Evolutionary conservation across 306 rosid genomes (phyloP).

Genomic region (Prunus davidiana): DNA sequence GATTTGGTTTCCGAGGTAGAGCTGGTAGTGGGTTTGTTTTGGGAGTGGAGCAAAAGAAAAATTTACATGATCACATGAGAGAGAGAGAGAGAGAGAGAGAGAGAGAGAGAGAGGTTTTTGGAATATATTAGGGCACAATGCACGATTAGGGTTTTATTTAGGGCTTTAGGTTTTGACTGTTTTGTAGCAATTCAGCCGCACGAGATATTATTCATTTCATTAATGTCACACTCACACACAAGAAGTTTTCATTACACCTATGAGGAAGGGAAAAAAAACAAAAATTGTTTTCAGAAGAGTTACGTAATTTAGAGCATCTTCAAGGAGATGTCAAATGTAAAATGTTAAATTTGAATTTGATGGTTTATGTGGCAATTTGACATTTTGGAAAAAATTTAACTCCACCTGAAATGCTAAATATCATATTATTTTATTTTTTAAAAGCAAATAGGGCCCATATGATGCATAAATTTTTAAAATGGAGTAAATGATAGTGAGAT

Average conservation of each 20-base stretch:
- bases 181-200: conserved; percentile 45
- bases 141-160: conserved; percentile 47
- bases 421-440: no score
- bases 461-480: no score
- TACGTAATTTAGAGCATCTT: no score
- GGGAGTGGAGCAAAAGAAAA: conserved; percentile 68
- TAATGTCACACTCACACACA: conserved; percentile 19
- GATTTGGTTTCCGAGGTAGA: conserved; percentile 66
- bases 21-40: conserved; percentile 74
- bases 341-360: no score
- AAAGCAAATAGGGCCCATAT: no score
- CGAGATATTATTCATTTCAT: conserved; percentile 45
- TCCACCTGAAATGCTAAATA: no score
- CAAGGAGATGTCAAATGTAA: no score
- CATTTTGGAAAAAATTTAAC: no score
- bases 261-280: no score
- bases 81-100: conserved; percentile 22
- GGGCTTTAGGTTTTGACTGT: conserved; percentile 49
- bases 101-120: conserved; percentile 21
- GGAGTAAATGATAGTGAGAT: no score
- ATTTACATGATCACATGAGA: conserved; percentile 41
- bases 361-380: no score
- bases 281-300: no score
- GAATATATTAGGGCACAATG: conserved; percentile 60
- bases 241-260: not conserved